Evolutionary conservation across 108 stramenopile species (phyloP), one percentile per base, ranked within the genome.

Genomic region (Skeletonema potamos): DNA sequence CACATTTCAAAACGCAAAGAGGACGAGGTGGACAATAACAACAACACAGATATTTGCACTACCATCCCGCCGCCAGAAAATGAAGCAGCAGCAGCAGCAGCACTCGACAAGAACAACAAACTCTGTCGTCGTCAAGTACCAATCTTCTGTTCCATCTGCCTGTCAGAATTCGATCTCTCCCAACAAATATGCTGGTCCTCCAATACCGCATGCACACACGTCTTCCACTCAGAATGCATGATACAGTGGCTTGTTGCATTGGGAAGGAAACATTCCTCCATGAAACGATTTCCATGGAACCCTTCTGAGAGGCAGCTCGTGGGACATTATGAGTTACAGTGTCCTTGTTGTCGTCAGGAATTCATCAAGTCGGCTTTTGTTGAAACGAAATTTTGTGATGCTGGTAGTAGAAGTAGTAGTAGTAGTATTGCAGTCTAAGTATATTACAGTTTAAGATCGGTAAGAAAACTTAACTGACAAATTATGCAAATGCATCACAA

Each of bases 341-440:
- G 86, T 57, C 86, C 86, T 12, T 87, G 86, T 34, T 87, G 86
- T 76, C 84, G 86, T 15, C 84, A 81, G 51, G 39, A 63, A 17
- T 87, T 85, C 58, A 62, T 71, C 20, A 20, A 22, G 22, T 51
- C 48, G 48, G 48, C 18, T 51, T 51, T 51, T 24, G 22, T 51
- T 51, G 48, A 51, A 20, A 24, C 4, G 48, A 10, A 24, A 20
- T 24, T 20, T 15, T 51, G 48, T 22, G 48, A 41, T 4, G 39
- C 15, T 41, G 39, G 15, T 15, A 10, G 15, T 4, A 15, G 39
- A 3, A 41, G 10, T 41, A n/a, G 3, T 10, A 41, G 39, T n/a
- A n/a, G n/a, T n/a, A n/a, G n/a, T n/a, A n/a, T n/a, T n/a, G n/a
- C n/a, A n/a, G n/a, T n/a, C n/a, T n/a, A n/a, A n/a, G n/a, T n/a